phyloP scores from a whole-genome alignment of 2,329 filamentous ascomycete genomes.

The Ilyonectria robusta region DNA sequence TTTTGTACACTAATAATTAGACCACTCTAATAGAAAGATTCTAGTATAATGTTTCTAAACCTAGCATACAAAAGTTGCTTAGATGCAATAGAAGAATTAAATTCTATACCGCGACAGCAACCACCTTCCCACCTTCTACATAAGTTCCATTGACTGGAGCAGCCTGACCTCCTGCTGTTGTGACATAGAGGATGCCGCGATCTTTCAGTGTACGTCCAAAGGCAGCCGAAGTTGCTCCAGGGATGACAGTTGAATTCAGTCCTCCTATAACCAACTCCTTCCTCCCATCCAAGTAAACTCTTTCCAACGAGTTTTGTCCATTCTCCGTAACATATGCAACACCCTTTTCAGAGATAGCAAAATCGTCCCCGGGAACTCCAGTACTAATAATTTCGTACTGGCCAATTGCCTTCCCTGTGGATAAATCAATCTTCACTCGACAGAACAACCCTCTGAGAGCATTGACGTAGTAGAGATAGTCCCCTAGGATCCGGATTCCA shows the following conservation, averaged over 20 bases:
- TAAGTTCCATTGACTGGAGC: not conserved
- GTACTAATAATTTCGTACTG: not conserved
- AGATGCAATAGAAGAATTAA: not conserved
- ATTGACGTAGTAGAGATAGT: conserved; percentile 15
- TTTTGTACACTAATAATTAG: too few relatives aligned
- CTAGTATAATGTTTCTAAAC: too few relatives aligned
- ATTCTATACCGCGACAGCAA: not conserved
- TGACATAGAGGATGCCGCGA: not conserved
- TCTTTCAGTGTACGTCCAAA: not conserved
- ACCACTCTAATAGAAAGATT: too few relatives aligned
- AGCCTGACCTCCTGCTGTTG: conserved; percentile 3
- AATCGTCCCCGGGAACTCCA: not conserved
- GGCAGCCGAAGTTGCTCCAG: conserved; percentile 1
- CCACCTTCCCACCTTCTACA: not conserved
- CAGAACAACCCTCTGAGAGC: conserved; percentile 2
- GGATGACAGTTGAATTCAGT: not conserved
- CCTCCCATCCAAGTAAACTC: not conserved
- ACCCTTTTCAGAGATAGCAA: not conserved
- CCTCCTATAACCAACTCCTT: conserved; percentile 1
- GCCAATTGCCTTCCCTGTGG: not conserved
- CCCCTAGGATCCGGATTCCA: conserved; percentile 1
- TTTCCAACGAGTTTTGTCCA: conserved; percentile 1
- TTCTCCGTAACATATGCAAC: conserved; percentile 2
- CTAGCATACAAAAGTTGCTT: too few relatives aligned
- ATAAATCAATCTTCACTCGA: not conserved